Conservation (phyloP, 2,329 filamentous ascomycete genomes). For the Stachybotrys echinatus region DNA sequence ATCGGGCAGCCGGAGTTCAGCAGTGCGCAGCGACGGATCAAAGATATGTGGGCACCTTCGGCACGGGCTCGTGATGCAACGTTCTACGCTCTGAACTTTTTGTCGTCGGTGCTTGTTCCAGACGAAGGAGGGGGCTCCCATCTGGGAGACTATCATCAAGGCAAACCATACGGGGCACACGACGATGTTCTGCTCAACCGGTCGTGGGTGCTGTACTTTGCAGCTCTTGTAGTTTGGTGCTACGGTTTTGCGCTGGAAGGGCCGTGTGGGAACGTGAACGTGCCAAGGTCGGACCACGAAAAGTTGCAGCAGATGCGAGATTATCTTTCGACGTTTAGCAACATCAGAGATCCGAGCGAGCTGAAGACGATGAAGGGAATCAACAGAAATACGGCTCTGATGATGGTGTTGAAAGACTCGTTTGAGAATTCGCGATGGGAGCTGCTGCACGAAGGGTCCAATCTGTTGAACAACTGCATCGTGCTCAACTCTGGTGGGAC, state of each 20-base stretch:
- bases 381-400: conserved; percentile 75
- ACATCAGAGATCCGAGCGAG: conserved; percentile 69
- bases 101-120: conserved; percentile 75
- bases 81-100: conserved; percentile 85
- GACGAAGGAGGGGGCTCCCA: conserved; percentile 27
- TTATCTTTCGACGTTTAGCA: conserved; percentile 69
- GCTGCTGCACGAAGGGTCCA: conserved; percentile 80
- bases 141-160: conserved; percentile 33
- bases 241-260: conserved; percentile 92
- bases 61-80: conserved; percentile 86
- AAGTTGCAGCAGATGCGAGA: conserved; percentile 72
- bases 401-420: conserved; percentile 75
- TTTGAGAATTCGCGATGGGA: conserved; percentile 88
- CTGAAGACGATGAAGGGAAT: conserved; percentile 68
- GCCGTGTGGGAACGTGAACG: conserved; percentile 49
- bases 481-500: conserved; percentile 25
- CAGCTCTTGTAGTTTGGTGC: conserved; percentile 86
- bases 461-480: conserved; percentile 76
- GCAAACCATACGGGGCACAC: conserved; percentile 66
- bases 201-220: conserved; percentile 94
- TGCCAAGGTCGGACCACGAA: conserved; percentile 55
- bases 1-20: conserved; percentile 79
- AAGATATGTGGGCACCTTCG: conserved; percentile 81
- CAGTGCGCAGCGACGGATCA: conserved; percentile 77
- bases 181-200: conserved; percentile 88